These are phyloP conservation scores for Trichoderma asperelloides DNA, from an alignment of 495 filamentous ascomycete species.

Conservation along the genomic window DNA sequence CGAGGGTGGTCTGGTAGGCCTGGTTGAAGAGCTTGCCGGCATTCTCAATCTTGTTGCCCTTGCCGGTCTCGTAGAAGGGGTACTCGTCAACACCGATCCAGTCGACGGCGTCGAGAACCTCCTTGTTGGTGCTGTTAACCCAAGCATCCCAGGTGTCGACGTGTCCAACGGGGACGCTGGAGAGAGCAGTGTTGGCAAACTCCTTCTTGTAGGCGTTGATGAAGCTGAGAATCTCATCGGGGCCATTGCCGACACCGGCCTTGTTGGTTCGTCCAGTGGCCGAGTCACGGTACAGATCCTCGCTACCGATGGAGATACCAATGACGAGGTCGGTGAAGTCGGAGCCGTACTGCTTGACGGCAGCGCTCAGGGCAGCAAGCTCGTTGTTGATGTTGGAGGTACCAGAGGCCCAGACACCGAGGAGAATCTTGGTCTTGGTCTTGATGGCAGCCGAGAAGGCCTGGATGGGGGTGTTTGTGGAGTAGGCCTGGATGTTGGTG, in stretches of 20 bases:
- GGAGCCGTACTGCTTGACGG: conserved; percentile 33
- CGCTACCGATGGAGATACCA: conserved; percentile 42
- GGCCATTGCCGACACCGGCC: conserved; percentile 31
- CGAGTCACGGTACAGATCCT: conserved; percentile 45
- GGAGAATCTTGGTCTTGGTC: conserved; percentile 39
- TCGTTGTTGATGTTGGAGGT: conserved; percentile 38
- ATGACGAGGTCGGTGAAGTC: conserved; percentile 39
- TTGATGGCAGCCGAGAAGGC: conserved; percentile 46
- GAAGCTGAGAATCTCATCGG: conserved; percentile 33
- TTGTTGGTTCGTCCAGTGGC: conserved; percentile 34
- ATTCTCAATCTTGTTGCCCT: conserved; percentile 37
- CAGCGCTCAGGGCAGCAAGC: conserved; percentile 36
- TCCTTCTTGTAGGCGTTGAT: conserved; percentile 39
- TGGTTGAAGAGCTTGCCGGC: conserved; percentile 30
- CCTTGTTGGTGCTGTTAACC: conserved; percentile 37
- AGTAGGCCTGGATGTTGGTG: conserved; percentile 46
- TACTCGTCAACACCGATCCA: conserved; percentile 44
- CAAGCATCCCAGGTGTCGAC: conserved; percentile 44
- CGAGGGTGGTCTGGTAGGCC: conserved; percentile 26
- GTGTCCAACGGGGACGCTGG: conserved; percentile 38
- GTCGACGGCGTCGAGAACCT: conserved; percentile 38
- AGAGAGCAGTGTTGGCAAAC: conserved; percentile 22
- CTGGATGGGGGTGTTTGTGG: conserved; percentile 33
- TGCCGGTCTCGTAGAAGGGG: conserved; percentile 41
- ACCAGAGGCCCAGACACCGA: conserved; percentile 45